Conservation (phyloP, 1,284 basidiomycete species). For the Phylloboletellus chloephorus region DNA sequence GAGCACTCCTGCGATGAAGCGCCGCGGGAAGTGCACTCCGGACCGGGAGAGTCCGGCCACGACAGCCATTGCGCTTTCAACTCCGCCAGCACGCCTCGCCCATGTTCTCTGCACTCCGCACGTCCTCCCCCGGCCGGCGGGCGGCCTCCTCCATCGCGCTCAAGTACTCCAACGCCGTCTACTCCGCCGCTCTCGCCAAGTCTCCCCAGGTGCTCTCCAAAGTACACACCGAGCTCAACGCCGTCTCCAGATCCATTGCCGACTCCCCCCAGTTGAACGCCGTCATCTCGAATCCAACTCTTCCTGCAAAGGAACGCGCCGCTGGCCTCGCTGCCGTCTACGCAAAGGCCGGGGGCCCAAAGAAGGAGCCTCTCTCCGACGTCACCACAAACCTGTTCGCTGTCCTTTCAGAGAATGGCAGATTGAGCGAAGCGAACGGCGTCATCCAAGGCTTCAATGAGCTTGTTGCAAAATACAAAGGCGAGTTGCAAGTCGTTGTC, state of each 20-base stretch:
- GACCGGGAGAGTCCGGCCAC: slow-evolving; percentile 15
- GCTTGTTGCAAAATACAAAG: slow-evolving; percentile 85
- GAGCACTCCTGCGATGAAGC: neutral
- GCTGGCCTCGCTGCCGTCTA: slow-evolving; percentile 69
- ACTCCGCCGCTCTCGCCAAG: slow-evolving; percentile 86
- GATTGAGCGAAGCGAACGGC: slow-evolving; percentile 77
- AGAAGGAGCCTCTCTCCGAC: slow-evolving; percentile 74
- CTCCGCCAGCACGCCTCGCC: neutral
- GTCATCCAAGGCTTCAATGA: slow-evolving; percentile 92
- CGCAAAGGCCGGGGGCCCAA: slow-evolving; percentile 53
- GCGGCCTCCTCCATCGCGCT: slow-evolving; percentile 69
- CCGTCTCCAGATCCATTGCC: slow-evolving; percentile 64
- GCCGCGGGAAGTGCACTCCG: slow-evolving; percentile 14
- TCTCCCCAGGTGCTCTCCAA: slow-evolving; percentile 75
- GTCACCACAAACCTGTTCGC: slow-evolving; percentile 90
- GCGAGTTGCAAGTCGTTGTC: slow-evolving; percentile 90
- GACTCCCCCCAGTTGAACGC: slow-evolving; percentile 57
- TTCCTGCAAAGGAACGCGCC: slow-evolving; percentile 73
- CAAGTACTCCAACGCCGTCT: slow-evolving; percentile 95
- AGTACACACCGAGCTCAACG: slow-evolving; percentile 77
- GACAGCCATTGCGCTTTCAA: neutral
- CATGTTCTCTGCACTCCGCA: slow-evolving; percentile 38
- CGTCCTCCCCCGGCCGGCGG: slow-evolving; percentile 45
- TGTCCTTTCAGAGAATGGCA: slow-evolving; percentile 91
- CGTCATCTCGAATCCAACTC: slow-evolving; percentile 86